Evolutionary conservation across 768 basidiomycete species (phyloP).

Genomic region (Kondoa malvinella): DNA sequence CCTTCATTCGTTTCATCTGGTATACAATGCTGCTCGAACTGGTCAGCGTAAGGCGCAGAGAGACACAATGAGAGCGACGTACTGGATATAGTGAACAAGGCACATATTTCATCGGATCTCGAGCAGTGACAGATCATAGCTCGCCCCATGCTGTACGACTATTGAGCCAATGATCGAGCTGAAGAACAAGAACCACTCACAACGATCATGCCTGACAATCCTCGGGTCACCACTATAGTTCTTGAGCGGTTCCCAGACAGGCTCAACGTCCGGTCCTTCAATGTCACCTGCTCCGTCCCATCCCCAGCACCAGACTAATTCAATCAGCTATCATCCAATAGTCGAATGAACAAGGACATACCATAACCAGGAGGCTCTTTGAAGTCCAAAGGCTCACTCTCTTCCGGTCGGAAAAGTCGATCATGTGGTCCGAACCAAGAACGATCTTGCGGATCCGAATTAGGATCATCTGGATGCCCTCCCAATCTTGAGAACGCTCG

Average conservation of each 20-base stretch:
- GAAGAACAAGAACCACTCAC: not conserved
- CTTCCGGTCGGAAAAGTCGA: conserved; percentile 75
- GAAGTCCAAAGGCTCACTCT: conserved; percentile 60
- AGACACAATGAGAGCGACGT: too few relatives aligned
- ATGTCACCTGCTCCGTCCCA: conserved; percentile 98
- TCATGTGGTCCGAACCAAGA: conserved; percentile 97
- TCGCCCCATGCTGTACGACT: not conserved
- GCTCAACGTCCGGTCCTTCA: conserved; percentile 93
- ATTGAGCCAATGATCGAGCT: too few relatives aligned
- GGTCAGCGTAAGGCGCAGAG: too few relatives aligned
- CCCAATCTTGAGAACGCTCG: conserved; percentile 85
- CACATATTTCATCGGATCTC: too few relatives aligned
- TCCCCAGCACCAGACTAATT: conserved; percentile 94
- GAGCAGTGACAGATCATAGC: too few relatives aligned
- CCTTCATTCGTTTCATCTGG: not conserved
- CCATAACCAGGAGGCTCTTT: conserved; percentile 67
- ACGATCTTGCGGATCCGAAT: conserved; percentile 93
- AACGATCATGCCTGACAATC: conserved; percentile 24
- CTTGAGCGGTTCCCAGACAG: conserved; percentile 61
- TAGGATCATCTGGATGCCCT: conserved; percentile 88
- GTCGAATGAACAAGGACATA: conserved; percentile 35
- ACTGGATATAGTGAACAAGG: too few relatives aligned
- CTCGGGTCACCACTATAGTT: conserved; percentile 24
- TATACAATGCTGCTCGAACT: not conserved
- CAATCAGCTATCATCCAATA: not conserved